These are phyloP conservation scores for Yamadazyma akitaensis DNA, from an alignment of 805 yeast genomes.

Conservation along the genomic window DNA sequence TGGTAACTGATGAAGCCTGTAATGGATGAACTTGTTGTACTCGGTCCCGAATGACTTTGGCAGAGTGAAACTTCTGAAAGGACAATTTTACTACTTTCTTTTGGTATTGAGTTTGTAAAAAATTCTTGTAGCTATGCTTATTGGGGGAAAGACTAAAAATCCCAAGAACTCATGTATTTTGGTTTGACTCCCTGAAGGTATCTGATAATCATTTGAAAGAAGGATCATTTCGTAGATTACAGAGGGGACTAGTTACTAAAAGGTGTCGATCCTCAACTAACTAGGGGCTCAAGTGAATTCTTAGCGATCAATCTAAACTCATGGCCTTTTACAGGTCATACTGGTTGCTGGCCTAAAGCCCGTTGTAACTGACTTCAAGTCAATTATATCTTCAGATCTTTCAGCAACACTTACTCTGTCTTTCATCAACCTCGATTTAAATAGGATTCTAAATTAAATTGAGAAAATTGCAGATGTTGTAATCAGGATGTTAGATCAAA, in stretches of 20 bases:
- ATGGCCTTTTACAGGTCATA: too few species aligned
- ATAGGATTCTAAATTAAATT: constrained; percentile 41
- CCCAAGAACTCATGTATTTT: constrained; percentile 39
- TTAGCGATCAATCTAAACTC: too few species aligned
- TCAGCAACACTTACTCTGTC: constrained; percentile 58
- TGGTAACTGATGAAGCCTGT: neutral
- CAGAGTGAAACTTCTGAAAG: too few species aligned
- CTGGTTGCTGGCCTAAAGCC: too few species aligned
- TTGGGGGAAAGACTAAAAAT: too few species aligned
- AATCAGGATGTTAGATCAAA: constrained; percentile 34
- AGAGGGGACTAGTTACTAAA: constrained; percentile 63
- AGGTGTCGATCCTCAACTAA: too few species aligned
- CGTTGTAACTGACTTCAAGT: too few species aligned
- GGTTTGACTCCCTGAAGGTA: constrained; percentile 34
- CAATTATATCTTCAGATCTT: constrained; percentile 29
- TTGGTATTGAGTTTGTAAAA: too few species aligned
- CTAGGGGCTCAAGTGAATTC: too few species aligned
- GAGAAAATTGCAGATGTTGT: constrained; percentile 52
- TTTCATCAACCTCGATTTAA: constrained; percentile 57
- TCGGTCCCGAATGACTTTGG: constrained; percentile 26
- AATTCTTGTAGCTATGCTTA: too few species aligned
- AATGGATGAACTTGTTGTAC: constrained; percentile 26
- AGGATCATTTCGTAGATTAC: constrained; percentile 51
- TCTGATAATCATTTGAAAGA: constrained; percentile 39
- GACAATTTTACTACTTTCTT: too few species aligned